Conservation (phyloP, 306 rosid genomes). For the Oemleria cerasiformis region DNA sequence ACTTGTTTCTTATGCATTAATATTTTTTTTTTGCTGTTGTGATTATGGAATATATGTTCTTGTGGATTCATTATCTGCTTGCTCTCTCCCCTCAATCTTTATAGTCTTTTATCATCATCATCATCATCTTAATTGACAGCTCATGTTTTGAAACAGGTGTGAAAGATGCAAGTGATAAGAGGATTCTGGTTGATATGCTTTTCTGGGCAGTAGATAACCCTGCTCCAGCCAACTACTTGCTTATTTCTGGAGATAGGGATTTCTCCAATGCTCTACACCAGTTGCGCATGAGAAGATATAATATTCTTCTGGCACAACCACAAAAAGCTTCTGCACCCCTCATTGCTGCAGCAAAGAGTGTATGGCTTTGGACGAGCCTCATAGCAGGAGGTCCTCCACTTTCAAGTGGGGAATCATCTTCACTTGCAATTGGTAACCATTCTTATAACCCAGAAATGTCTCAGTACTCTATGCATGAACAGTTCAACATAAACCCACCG, state of each 20-base stretch:
- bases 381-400: constrained; percentile 66
- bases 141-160: constrained; percentile 42
- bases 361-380: constrained; percentile 86
- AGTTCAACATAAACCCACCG: constrained; percentile 31
- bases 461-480: constrained; percentile 38
- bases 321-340: constrained; percentile 55
- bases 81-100: background rate
- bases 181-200: constrained; percentile 81
- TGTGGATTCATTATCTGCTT: background rate
- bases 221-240: constrained; percentile 83
- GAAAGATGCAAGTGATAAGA: constrained; percentile 79
- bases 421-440: constrained; percentile 39
- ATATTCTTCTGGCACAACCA: constrained; percentile 85
- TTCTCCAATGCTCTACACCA: constrained; percentile 88
- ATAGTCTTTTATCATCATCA: background rate
- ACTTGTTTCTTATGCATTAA: too few species aligned
- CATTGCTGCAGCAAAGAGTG: constrained; percentile 67
- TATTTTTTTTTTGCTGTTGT: background rate
- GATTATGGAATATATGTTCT: background rate
- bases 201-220: constrained; percentile 93
- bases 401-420: constrained; percentile 49
- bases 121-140: constrained; percentile 13
- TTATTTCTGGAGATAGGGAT: constrained; percentile 79
- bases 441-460: constrained; percentile 33
- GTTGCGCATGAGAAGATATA: constrained; percentile 75